A percentile compares a stretch with the other conserved stretches of the same genome.
These are phyloP conservation scores for Fusarium citri DNA, from an alignment of 2,329 filamentous ascomycete species.

Conservation along the genomic window DNA sequence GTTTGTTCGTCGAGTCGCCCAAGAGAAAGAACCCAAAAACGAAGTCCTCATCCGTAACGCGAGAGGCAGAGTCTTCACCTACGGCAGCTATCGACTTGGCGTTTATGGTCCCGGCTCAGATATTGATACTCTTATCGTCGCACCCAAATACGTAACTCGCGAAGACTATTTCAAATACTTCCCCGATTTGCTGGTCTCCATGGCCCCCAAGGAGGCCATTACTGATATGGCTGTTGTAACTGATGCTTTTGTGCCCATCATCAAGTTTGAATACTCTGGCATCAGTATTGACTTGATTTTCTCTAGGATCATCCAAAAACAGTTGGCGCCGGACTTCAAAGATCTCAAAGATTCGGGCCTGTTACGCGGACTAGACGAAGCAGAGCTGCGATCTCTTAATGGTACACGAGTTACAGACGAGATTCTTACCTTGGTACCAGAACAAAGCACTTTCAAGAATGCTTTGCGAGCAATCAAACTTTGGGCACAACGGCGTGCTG, in stretches of 20 bases:
- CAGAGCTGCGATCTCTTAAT: conserved; percentile 89
- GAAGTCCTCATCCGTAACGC: conserved; percentile 83
- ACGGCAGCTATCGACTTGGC: conserved; percentile 93
- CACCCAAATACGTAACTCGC: conserved; percentile 86
- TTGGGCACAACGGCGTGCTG: conserved; percentile 91
- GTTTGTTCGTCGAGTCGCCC: conserved; percentile 86
- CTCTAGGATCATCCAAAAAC: conserved; percentile 76
- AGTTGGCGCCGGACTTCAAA: conserved; percentile 74
- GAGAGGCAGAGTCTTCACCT: conserved; percentile 93
- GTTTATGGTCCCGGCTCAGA: conserved; percentile 96
- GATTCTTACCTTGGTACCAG: conserved; percentile 88
- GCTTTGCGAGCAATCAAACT: conserved; percentile 94
- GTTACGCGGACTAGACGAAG: conserved; percentile 86
- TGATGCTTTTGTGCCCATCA: conserved; percentile 95
- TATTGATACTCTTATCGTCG: conserved; percentile 95
- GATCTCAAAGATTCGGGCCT: conserved; percentile 86
- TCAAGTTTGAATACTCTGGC: conserved; percentile 91
- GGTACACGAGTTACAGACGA: conserved; percentile 95
- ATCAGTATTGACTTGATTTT: conserved; percentile 97
- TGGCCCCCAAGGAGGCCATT: conserved; percentile 82
- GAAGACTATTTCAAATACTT: conserved; percentile 95
- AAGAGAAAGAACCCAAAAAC: conserved; percentile 76
- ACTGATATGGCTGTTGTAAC: conserved; percentile 86
- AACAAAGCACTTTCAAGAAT: conserved; percentile 88
- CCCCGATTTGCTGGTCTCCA: conserved; percentile 79